Evolutionary conservation across 2,329 filamentous ascomycete genomes (phyloP).

Genomic region (Botrytis elliptica): DNA sequence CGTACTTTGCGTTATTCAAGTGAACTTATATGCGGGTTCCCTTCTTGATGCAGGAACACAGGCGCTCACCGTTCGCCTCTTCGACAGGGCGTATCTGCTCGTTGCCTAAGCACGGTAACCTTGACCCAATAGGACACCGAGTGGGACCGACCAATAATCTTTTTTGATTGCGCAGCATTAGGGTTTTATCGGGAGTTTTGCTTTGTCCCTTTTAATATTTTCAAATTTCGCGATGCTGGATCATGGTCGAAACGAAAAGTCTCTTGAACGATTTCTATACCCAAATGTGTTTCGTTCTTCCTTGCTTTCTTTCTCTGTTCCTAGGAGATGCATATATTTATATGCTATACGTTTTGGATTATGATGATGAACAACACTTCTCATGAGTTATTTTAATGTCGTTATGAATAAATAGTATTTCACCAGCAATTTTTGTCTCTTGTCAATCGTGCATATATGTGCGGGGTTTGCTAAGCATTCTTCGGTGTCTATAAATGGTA

Average conservation of each 20-base stretch:
- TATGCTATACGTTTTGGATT: not conserved
- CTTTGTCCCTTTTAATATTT: not conserved
- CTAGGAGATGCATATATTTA: not conserved
- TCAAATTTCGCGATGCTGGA: not conserved
- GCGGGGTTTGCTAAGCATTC: not conserved
- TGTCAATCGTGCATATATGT: not conserved
- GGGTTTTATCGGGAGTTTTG: not conserved
- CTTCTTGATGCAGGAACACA: constrained; percentile 6
- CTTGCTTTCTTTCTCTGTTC: not conserved
- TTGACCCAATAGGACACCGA: constrained; percentile 4
- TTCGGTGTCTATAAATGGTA: constrained; percentile 1
- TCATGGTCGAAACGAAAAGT: not conserved
- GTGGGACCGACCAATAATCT: constrained; percentile 2
- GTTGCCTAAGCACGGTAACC: not conserved
- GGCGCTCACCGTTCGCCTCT: not conserved
- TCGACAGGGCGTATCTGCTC: not conserved
- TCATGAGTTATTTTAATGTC: not conserved
- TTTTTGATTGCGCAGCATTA: not conserved
- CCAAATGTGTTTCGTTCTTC: not conserved
- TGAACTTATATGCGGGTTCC: constrained; percentile 1
- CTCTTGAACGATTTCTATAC: constrained; percentile 7
- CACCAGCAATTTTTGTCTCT: not conserved
- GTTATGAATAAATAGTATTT: not conserved
- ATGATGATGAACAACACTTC: not conserved
- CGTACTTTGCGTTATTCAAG: not conserved